Conservation (phyloP, 106 monocot genomes). For the Phalaenopsis equestris region DNA sequence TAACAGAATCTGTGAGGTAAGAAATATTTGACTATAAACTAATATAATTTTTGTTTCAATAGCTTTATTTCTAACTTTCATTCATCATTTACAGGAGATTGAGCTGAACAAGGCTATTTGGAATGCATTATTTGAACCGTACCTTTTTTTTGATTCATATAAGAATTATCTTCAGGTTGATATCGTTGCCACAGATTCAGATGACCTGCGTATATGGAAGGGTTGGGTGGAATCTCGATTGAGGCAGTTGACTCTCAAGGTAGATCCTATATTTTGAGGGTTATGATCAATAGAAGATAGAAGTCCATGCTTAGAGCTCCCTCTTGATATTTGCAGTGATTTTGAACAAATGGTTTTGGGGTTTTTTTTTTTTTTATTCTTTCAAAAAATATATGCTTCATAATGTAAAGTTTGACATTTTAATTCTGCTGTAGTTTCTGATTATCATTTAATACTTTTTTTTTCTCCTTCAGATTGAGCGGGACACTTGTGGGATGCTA, state of each 20-base stretch:
- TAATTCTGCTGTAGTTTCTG: neutral
- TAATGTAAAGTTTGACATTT: neutral
- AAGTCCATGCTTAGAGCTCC: neutral
- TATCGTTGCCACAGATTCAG: slow-evolving; percentile 66
- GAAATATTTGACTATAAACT: neutral
- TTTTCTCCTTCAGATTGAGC: slow-evolving; percentile 64
- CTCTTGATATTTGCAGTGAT: neutral
- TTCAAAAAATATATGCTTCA: neutral
- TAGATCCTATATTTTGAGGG: slow-evolving; percentile 17
- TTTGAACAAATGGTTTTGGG: neutral
- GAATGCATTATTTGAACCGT: slow-evolving; percentile 73
- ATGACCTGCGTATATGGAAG: slow-evolving; percentile 84
- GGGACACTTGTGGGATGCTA: slow-evolving; percentile 80
- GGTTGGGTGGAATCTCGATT: slow-evolving; percentile 98
- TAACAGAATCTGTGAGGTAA: slow-evolving; percentile 83
- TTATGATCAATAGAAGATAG: neutral
- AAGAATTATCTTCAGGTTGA: slow-evolving; percentile 96
- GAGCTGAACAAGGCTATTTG: slow-evolving; percentile 68
- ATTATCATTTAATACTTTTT: neutral
- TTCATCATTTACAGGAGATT: slow-evolving; percentile 45
- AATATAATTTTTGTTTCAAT: neutral
- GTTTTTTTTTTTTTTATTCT: neutral
- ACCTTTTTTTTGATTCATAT: slow-evolving; percentile 80
- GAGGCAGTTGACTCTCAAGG: slow-evolving; percentile 90
- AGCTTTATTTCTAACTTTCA: neutral